These are phyloP conservation scores for Diospyros lotus DNA, from an alignment of 148 eudicot species.

Conservation along the genomic window DNA sequence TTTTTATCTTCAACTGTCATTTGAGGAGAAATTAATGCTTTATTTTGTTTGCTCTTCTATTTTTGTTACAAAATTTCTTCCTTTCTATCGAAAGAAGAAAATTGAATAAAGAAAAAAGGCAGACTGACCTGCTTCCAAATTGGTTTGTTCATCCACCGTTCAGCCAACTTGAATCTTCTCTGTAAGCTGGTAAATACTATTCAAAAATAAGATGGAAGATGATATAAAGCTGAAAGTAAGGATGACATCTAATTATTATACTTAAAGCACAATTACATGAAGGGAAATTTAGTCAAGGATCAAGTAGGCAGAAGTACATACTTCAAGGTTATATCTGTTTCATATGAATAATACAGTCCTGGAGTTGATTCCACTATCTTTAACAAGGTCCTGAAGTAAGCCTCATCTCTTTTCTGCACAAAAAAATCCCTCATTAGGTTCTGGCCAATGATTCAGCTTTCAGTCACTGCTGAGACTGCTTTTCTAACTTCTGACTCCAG, in stretches of 20 bases:
- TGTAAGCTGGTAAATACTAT: constrained; percentile 58
- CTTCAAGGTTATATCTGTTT: constrained; percentile 90
- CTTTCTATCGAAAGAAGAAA: too few relatives aligned
- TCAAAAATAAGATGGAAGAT: background rate
- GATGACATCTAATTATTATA: background rate
- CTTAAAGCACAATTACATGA: background rate
- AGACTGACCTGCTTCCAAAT: constrained; percentile 92
- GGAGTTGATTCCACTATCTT: constrained; percentile 87
- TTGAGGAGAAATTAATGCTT: too few relatives aligned
- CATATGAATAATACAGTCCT: constrained; percentile 91
- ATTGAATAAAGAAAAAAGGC: background rate
- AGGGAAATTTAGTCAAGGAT: background rate
- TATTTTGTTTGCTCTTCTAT: too few relatives aligned
- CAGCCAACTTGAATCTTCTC: constrained; percentile 60
- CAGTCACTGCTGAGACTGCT: background rate
- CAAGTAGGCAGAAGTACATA: constrained; percentile 24
- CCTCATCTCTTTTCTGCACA: constrained; percentile 86
- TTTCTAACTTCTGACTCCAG: background rate
- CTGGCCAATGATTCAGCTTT: background rate
- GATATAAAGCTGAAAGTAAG: background rate
- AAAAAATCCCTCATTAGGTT: constrained; percentile 1
- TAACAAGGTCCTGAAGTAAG: constrained; percentile 76
- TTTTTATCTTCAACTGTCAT: background rate
- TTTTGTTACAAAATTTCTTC: too few relatives aligned
- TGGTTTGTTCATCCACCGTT: constrained; percentile 79